phyloP scores from a whole-genome alignment of 257 asterid genomes.

The Ballota nigra region DNA sequence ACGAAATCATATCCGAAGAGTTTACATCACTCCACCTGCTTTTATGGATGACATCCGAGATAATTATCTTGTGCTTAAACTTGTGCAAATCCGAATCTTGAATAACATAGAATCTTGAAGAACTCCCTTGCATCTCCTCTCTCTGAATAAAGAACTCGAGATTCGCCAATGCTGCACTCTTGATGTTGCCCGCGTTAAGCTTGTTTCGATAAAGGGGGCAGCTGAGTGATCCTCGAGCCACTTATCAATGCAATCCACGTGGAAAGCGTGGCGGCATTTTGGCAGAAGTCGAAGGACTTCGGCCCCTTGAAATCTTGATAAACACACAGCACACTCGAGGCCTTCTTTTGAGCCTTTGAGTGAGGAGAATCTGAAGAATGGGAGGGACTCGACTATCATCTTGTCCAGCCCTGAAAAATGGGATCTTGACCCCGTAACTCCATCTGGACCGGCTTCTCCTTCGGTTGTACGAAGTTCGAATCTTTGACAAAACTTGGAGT shows the following conservation, averaged over 20 bases:
- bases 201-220: constrained; percentile 49
- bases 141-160: constrained; percentile 40
- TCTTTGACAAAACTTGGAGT: constrained; percentile 38
- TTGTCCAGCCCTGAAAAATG: constrained; percentile 45
- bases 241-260: constrained; percentile 44
- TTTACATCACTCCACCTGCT: constrained; percentile 73
- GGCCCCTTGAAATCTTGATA: constrained; percentile 41
- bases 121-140: constrained; percentile 25
- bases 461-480: background rate
- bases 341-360: constrained; percentile 51
- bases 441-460: constrained; percentile 17
- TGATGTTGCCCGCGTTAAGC: constrained; percentile 31
- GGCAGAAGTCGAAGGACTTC: constrained; percentile 56
- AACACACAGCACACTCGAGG: constrained; percentile 49
- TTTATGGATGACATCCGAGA: constrained; percentile 48
- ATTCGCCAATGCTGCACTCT: constrained; percentile 16
- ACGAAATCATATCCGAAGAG: constrained; percentile 53
- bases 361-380: constrained; percentile 49
- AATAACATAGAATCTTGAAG: background rate
- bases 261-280: constrained; percentile 51
- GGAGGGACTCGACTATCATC: constrained; percentile 41
- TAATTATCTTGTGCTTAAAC: constrained; percentile 49
- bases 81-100: constrained; percentile 33
- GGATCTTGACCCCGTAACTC: constrained; percentile 20
- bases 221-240: constrained; percentile 62